phyloP scores from a whole-genome alignment of 2,329 filamentous ascomycete genomes.

The Talaromyces funiculosus region DNA sequence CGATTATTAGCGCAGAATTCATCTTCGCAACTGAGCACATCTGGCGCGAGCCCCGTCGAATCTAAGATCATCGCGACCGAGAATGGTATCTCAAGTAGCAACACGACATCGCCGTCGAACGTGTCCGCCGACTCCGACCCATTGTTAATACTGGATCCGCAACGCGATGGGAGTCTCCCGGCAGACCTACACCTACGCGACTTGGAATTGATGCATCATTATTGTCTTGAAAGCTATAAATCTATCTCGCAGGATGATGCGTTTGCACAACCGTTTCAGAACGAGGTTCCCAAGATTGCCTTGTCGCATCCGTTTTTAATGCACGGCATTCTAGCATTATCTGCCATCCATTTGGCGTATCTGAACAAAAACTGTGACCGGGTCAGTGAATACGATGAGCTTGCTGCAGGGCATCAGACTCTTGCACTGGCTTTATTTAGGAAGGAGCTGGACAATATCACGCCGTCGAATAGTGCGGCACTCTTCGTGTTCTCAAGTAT shows the following conservation, averaged over 20 bases:
- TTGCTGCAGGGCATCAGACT: slow-evolving; percentile 26
- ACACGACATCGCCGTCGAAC: background rate
- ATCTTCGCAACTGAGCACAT: background rate
- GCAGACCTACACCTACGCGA: slow-evolving; percentile 30
- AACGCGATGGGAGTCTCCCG: slow-evolving; percentile 15
- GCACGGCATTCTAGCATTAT: slow-evolving; percentile 24
- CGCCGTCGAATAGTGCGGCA: slow-evolving; percentile 26
- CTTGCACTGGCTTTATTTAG: slow-evolving; percentile 23
- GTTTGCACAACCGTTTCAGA: slow-evolving; percentile 21
- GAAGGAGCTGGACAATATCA: slow-evolving; percentile 22
- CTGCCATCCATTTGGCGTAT: slow-evolving; percentile 22
- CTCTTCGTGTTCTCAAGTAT: slow-evolving; percentile 29
- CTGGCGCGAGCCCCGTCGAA: background rate
- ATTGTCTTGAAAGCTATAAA: slow-evolving; percentile 30
- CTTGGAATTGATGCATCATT: slow-evolving; percentile 41
- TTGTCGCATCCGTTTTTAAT: slow-evolving; percentile 23
- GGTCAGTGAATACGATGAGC: slow-evolving; percentile 21
- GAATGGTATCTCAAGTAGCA: background rate
- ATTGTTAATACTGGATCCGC: slow-evolving; percentile 17
- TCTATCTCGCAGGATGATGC: slow-evolving; percentile 20
- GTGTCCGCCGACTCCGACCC: slow-evolving; percentile 14
- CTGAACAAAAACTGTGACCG: slow-evolving; percentile 22
- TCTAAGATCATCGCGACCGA: background rate
- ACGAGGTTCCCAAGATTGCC: slow-evolving; percentile 20
- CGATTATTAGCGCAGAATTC: slow-evolving; percentile 12